Evolutionary conservation across 2,329 filamentous ascomycete genomes (phyloP).

Genomic region (Colletotrichum coccodes): DNA sequence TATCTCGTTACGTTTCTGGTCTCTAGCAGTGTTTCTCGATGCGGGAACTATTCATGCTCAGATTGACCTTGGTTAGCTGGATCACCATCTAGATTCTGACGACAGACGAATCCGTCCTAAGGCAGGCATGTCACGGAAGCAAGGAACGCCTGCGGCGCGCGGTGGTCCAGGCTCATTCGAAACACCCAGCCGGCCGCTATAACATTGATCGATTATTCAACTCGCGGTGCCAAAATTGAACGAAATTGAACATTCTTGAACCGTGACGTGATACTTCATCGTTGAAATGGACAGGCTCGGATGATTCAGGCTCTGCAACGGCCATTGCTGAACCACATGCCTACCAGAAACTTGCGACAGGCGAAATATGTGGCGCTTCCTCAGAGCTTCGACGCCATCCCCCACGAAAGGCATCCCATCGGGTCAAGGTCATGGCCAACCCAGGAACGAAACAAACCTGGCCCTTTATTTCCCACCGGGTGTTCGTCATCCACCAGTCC

Average conservation of each 20-base stretch:
- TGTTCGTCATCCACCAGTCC: background rate
- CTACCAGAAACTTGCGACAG: background rate
- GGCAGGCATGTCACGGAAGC: background rate
- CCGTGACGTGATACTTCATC: background rate
- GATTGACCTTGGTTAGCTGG: background rate
- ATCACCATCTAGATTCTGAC: background rate
- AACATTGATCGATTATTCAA: background rate
- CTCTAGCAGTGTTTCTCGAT: background rate
- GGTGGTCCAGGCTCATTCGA: background rate
- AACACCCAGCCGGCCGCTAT: background rate
- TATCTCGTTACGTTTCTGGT: background rate
- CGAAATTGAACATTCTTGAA: slow-evolving; percentile 3
- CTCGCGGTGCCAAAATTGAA: background rate
- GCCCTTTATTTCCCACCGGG: background rate
- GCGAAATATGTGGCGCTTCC: background rate
- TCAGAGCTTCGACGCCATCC: background rate
- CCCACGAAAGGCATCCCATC: background rate
- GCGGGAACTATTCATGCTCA: background rate
- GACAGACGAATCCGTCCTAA: background rate
- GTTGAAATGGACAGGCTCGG: background rate
- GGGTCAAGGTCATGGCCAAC: background rate
- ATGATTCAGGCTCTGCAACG: background rate
- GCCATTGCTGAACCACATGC: background rate
- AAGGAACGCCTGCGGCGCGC: background rate
- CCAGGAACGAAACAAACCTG: background rate